Evolutionary conservation across 305 asterid species (phyloP), one percentile per base, ranked within the genome.

Genomic region (Vinca major): DNA sequence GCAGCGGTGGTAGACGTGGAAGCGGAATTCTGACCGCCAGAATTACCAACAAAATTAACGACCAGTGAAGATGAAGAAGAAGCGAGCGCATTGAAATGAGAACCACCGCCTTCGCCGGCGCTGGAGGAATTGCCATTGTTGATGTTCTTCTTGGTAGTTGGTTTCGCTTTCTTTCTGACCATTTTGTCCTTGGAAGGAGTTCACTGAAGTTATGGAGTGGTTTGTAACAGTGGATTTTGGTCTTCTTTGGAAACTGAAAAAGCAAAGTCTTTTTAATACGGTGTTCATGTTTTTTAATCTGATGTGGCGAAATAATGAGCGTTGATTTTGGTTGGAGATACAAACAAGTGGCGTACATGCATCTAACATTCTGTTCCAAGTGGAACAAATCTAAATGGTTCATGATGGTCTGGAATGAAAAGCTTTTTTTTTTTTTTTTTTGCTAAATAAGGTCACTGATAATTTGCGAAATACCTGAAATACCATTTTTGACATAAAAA

Each of bases 331-430:
- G 40, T 37, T 8, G 4, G 13, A n/a, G 65, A 33, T 7, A 6
- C 13, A 37, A 1, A 45, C 62, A 73, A 3, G 77, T 80, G 85
- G 72, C 85, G 20, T 70, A 53, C 85, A 80, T 80, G 82, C 82
- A 68, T 53, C 66, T 44, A 26, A 26, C 33, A 26, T 1, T 26
- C 33, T 26, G 33, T 26, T 26, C 33, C 33, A 26, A 26, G 33
- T 26, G 33, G 33, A 26, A 26, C 33, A 26, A 26, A 26, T 26
- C 33, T 26, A 26, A 26, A 26, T 1, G 33, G 33, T 26, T 26
- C 33, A 26, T 26, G 33, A 1, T 26, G 33, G 33, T 26, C 33
- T 26, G 33, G 33, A 26, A 26, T 26, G 33, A 26, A 26, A 26
- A 26, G 33, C 33, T 0, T 26, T 26, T 26, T 26, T 26, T 26